Evolutionary conservation across 192 early-diverging fungal genomes (phyloP), one percentile per base, ranked within the genome.

Genomic region (Oehlia diaphana): DNA sequence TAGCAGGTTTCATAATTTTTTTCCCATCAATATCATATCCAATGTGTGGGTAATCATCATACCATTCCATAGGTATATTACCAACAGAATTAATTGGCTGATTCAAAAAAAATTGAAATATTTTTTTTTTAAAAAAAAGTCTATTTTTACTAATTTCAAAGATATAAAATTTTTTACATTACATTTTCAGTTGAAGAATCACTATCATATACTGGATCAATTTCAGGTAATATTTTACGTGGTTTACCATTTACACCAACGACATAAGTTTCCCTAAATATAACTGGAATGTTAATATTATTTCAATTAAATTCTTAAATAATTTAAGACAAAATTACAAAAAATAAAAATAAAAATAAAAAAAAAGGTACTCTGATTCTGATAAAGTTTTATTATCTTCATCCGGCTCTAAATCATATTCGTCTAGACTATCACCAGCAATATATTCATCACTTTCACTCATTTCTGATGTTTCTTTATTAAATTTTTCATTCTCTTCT

Each of bases 1-100:
- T 93, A 19, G 92, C 92, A n/a, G 96, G 95, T 80, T 88, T 90
- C 88, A 95, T 85, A 42, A 99, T 91, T 83, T 91, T 95, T 81
- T 99, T 96, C 49, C 98, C 98, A 79, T 97, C 87, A 37, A 97
- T 86, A 80, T 96, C 92, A 83, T 99, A 99, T 53, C 98, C 98
- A 76, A 98, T 97, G 82, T 99, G 98, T 70, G 93, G 93, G 63
- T 93, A 94, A 64, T 99, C 98, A 50, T 95, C 93, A 82, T 99
- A 99, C 97, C 97, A 99, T 84, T 97, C 94, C 83, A 97, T 91
- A 9, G 98, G 96, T 47, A 99, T 90, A 76, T 98, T 96, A 72
- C 98, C 98, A 71, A 98, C 92, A 0, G 96, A 97, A 83, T 99
- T 99, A 21, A 83, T 82, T 2, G 91, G 88, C 89, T 94, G 86